phyloP scores from a whole-genome alignment of 2,329 filamentous ascomycete species.

The Diaporthe vexans region DNA sequence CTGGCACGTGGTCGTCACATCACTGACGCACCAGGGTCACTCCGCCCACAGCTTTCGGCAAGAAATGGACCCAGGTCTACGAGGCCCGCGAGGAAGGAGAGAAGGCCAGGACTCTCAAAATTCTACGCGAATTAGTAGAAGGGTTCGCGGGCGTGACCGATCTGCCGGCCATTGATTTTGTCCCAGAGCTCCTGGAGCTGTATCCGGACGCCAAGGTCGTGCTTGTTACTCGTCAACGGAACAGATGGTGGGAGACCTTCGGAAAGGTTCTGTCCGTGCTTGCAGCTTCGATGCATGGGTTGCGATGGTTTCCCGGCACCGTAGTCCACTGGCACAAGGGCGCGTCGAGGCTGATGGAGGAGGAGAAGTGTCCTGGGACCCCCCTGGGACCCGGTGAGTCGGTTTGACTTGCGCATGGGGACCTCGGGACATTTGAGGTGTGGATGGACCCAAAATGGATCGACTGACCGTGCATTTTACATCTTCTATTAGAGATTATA shows the following conservation, averaged over 20 bases:
- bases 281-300: constrained; percentile 32
- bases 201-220: constrained; percentile 61
- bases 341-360: neutral
- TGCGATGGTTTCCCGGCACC: constrained; percentile 13
- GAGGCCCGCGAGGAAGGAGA: constrained; percentile 16
- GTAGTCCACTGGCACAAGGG: constrained; percentile 10
- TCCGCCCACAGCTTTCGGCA: neutral
- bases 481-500: constrained; percentile 10
- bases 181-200: constrained; percentile 57
- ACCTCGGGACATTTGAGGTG: neutral
- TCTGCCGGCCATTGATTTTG: constrained; percentile 53
- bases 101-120: constrained; percentile 18
- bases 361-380: constrained; percentile 4
- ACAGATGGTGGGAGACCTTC: constrained; percentile 49
- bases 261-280: constrained; percentile 14
- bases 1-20: neutral
- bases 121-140: constrained; percentile 48
- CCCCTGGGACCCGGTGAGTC: constrained; percentile 23
- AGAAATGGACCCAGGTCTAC: constrained; percentile 22
- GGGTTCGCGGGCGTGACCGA: constrained; percentile 60
- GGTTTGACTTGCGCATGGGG: neutral
- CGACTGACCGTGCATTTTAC: neutral
- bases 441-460: neutral
- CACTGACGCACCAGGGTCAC: neutral
- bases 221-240: constrained; percentile 50